These are phyloP conservation scores for Poa pratensis DNA, from an alignment of 176 grass and related monocot genomes.

Conservation along the genomic window DNA sequence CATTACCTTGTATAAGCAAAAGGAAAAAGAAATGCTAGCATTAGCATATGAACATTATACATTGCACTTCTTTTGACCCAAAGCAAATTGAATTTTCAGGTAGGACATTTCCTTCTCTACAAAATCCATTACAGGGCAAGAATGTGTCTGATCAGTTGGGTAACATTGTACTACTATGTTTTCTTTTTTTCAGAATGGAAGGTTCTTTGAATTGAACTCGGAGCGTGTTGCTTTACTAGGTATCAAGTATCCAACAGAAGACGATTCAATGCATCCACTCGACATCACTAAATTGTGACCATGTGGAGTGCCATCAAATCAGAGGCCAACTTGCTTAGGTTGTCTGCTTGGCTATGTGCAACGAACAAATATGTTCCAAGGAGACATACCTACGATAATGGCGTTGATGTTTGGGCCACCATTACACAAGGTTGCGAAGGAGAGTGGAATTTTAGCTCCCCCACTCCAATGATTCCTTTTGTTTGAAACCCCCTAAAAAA, in stretches of 20 bases:
- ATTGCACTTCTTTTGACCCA: neutral
- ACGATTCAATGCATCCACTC: constrained; percentile 1
- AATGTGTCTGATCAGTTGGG: neutral
- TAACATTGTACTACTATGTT: constrained; percentile 9
- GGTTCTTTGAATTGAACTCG: neutral
- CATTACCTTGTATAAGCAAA: too few relatives aligned
- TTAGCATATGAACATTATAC: neutral
- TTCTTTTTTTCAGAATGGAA: neutral
- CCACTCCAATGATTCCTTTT: neutral
- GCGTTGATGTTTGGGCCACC: neutral
- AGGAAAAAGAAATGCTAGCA: neutral
- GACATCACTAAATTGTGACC: neutral
- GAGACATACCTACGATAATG: neutral
- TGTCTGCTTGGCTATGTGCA: constrained; percentile 25
- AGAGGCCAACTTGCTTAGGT: neutral
- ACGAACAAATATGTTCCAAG: constrained; percentile 1
- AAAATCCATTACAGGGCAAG: neutral
- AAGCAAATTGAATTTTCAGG: neutral
- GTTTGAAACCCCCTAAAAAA: neutral
- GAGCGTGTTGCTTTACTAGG: neutral
- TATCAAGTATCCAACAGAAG: neutral
- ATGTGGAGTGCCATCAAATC: constrained; percentile 18
- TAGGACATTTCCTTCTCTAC: neutral
- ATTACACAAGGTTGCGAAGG: neutral
- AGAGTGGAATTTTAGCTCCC: neutral